phyloP scores from a whole-genome alignment of 78 protist genomes.

The Planoprotostelium fungivorum region DNA sequence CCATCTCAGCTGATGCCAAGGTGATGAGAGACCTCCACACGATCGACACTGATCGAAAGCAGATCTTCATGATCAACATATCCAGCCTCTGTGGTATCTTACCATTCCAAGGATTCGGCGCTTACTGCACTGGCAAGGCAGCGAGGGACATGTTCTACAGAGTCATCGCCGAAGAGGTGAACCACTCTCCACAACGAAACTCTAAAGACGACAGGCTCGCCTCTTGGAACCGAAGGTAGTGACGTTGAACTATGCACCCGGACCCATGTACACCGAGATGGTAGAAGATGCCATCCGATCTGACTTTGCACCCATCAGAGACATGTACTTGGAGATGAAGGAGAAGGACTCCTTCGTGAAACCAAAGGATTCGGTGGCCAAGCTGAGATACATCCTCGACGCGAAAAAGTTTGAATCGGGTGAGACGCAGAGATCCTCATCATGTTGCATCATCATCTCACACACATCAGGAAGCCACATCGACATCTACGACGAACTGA shows the following conservation, averaged over 20 bases:
- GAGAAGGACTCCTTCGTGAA: neutral
- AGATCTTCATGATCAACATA: neutral
- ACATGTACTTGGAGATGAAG: neutral
- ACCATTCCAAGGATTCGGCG: neutral
- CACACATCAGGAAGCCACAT: neutral
- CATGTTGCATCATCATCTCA: neutral
- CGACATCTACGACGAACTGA: neutral
- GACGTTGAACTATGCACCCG: neutral
- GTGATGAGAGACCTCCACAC: neutral
- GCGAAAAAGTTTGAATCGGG: neutral
- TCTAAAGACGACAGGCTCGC: neutral
- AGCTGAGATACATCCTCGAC: neutral
- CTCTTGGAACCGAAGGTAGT: neutral
- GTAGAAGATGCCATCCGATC: neutral
- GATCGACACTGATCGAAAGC: no score
- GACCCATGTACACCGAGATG: neutral
- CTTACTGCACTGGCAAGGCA: neutral
- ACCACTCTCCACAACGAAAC: neutral
- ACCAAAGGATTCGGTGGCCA: neutral
- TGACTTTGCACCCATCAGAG: neutral
- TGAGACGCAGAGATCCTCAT: neutral
- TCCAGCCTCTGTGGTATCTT: neutral
- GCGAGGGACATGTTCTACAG: neutral
- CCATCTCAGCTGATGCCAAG: neutral
- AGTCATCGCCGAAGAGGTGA: neutral